phyloP scores from a whole-genome alignment of 2,329 filamentous ascomycete species.

The Penicillium sp. region DNA sequence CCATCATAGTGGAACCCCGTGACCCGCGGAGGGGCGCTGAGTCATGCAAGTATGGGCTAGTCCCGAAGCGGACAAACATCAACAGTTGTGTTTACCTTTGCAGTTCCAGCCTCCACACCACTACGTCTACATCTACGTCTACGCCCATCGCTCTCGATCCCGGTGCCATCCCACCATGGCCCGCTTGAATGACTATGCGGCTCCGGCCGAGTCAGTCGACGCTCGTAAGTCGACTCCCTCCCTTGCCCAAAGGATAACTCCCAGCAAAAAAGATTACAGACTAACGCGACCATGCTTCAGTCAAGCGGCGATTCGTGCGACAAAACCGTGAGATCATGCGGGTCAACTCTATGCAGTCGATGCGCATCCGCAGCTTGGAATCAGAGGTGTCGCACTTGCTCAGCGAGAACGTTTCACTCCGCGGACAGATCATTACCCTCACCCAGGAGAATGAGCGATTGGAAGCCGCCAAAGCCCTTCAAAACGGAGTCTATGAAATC shows the following conservation, averaged over 20 bases:
- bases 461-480: conserved; percentile 48
- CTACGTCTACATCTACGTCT: conserved; percentile 1
- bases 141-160: not conserved
- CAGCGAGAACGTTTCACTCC: conserved; percentile 63
- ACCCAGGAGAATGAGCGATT: conserved; percentile 58
- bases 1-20: not conserved
- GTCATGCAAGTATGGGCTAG: conserved; percentile 30
- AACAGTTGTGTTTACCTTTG: conserved; percentile 36
- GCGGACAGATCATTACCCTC: conserved; percentile 63
- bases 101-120: not conserved
- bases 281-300: conserved; percentile 41
- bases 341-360: conserved; percentile 66
- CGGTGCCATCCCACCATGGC: conserved; percentile 44
- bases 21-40: conserved; percentile 13
- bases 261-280: not conserved
- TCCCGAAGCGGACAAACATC: conserved; percentile 41
- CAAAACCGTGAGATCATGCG: conserved; percentile 70
- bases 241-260: not conserved
- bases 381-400: conserved; percentile 64
- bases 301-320: conserved; percentile 67
- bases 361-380: conserved; percentile 67
- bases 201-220: conserved; percentile 52
- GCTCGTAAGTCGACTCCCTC: conserved; percentile 51
- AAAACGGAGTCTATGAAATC: conserved; percentile 55
- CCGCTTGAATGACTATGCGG: conserved; percentile 53